phyloP scores from a whole-genome alignment of 108 stramenopile species.

The Nitzschia sp. region DNA sequence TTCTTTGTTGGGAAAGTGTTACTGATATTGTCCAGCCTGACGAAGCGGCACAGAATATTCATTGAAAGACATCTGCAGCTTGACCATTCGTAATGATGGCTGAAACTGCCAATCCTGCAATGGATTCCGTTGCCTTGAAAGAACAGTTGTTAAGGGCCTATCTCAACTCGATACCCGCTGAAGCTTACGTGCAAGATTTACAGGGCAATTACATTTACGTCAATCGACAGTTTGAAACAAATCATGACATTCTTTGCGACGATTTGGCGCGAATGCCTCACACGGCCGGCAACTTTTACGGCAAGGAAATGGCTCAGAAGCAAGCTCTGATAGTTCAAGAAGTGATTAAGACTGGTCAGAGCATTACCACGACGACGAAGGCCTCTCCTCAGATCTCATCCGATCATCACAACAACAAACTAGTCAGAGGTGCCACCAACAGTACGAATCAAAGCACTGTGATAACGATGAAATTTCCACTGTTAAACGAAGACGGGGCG shows the following conservation, averaged over 20 bases:
- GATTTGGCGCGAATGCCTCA: neutral
- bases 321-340: neutral
- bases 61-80: too few species aligned
- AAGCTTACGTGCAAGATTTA: conserved; percentile 13
- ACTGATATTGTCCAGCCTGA: too few species aligned
- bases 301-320: neutral
- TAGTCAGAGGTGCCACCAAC: neutral
- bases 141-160: neutral
- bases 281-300: neutral
- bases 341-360: neutral
- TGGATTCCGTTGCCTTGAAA: too few species aligned
- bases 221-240: conserved; percentile 1
- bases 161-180: conserved; percentile 9
- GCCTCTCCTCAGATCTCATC: neutral
- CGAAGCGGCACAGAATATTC: too few species aligned
- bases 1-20: too few species aligned
- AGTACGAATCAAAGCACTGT: neutral
- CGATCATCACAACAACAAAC: too few species aligned
- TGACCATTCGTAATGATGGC: too few species aligned
- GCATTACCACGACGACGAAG: neutral
- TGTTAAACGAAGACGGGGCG: conserved; percentile 1
- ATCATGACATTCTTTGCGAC: neutral
- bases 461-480: conserved; percentile 7
- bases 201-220: conserved; percentile 8
- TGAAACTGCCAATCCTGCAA: too few species aligned